A percentile compares a stretch with the other conserved stretches of the same genome.
phyloP scores from a whole-genome alignment of 441 rosid species.

The Arabidopsis lyrata region DNA sequence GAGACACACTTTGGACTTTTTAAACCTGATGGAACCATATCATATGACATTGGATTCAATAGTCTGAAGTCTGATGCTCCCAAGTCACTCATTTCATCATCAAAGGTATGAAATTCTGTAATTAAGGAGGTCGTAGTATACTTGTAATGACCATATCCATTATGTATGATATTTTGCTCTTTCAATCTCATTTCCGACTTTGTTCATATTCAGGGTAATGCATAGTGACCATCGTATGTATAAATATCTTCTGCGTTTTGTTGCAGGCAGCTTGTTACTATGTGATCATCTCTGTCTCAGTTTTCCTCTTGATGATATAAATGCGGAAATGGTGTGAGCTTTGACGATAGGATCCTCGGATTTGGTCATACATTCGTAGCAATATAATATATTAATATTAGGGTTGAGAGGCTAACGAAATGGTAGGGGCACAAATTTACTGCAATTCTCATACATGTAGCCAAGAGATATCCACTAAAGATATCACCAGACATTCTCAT shows the following conservation, averaged over 20 bases:
- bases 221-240: neutral
- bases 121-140: neutral
- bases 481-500: neutral
- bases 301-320: conserved; percentile 51
- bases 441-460: conserved; percentile 31
- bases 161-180: conserved; percentile 6
- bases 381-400: conserved; percentile 23
- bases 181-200: neutral
- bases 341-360: conserved; percentile 31
- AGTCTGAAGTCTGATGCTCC: conserved; percentile 78
- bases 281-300: conserved; percentile 43
- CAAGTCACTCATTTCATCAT: conserved; percentile 49
- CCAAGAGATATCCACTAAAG: neutral
- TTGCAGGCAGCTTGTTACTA: conserved; percentile 54
- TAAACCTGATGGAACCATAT: conserved; percentile 86
- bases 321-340: conserved; percentile 17
- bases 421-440: conserved; percentile 25
- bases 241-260: conserved; percentile 8
- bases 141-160: neutral
- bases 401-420: conserved; percentile 33
- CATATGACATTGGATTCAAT: conserved; percentile 79
- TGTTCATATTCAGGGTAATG: conserved; percentile 5
- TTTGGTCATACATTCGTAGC: conserved; percentile 18
- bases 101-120: conserved; percentile 67
- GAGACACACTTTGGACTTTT: conserved; percentile 91